Evolutionary conservation across 129 eudicot species (phyloP), one percentile per base, ranked within the genome.

Genomic region (Cynara cardunculus): DNA sequence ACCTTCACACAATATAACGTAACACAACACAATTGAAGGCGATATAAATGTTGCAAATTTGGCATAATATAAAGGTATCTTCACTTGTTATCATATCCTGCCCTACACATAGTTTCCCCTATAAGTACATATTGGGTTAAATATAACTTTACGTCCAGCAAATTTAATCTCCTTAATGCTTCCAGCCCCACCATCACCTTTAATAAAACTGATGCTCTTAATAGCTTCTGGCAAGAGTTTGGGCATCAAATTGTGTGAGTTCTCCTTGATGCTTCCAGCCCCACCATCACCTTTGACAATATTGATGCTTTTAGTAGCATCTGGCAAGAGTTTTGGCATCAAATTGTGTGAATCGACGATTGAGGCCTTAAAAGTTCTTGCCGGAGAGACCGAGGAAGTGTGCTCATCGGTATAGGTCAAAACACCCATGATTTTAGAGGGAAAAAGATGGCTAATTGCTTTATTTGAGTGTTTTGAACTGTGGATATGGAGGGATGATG

Each of bases 111-210:
- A 69, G 64, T 53, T 13, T 61, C 8, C 8, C 12, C 21, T 46
- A 37, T 25, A 41, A n/a, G n/a, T 53, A 53, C 64, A 69, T 59
- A 78, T 21, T 31, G 16, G 62, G 22, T 31, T 44, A 26, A 7
- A 69, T 41, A 13, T 3, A 24, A n/a, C 13, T 69, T 59, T 78
- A 73, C 86, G 84, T 73, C 75, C 64, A 3, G 80, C 80, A 28
- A 81, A 86, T 79, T 83, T 86, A 35, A 85, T 83, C 27, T 83
- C 86, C 79, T 88, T 86, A 37, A 88, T 80, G 84, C 82, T 83
- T 72, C 88, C 91, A 2, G 83, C 71, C 34, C 91, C 91, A 7
- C 91, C 91, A 76, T 90, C 78, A 46, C 91, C 94, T 85, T 87
- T 53, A 53, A 85, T 28, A 69, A 86, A 18, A 18, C 76, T 78